phyloP scores from a whole-genome alignment of 1,284 basidiomycete genomes.

The Leccinum pseudoinsigne region DNA sequence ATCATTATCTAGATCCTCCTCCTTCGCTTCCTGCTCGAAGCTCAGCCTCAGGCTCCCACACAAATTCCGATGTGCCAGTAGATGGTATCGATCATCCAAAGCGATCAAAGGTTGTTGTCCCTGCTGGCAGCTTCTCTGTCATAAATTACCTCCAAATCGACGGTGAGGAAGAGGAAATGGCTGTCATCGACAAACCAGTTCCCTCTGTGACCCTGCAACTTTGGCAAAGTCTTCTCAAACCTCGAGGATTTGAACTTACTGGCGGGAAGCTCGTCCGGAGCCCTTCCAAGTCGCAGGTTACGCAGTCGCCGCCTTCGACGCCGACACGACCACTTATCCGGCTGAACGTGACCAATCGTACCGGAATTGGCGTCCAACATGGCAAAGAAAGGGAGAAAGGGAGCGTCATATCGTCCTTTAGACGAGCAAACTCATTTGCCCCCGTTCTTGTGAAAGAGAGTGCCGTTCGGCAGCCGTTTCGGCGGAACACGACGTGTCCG shows the following conservation, averaged over 20 bases:
- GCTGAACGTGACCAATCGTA: background rate
- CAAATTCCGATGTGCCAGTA: conserved; percentile 11
- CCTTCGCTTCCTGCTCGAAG: conserved; percentile 16
- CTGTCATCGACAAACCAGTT: conserved; percentile 51
- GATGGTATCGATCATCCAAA: conserved; percentile 7
- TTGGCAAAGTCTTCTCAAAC: conserved; percentile 64
- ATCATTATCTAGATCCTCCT: conserved; percentile 19
- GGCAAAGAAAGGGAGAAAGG: conserved; percentile 24
- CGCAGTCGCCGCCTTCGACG: conserved; percentile 15
- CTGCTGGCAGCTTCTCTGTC: conserved; percentile 26
- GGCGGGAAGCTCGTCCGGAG: conserved; percentile 55
- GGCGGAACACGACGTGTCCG: conserved; percentile 37
- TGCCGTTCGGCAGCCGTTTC: conserved; percentile 49
- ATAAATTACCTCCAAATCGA: conserved; percentile 22
- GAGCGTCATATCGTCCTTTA: conserved; percentile 56
- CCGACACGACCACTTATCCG: conserved; percentile 14
- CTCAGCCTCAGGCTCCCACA: conserved; percentile 19
- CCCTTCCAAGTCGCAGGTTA: conserved; percentile 21
- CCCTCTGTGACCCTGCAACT: conserved; percentile 61
- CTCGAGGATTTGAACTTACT: conserved; percentile 60
- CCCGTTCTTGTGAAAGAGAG: conserved; percentile 32
- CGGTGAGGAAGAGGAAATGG: conserved; percentile 45
- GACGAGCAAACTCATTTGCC: conserved; percentile 58
- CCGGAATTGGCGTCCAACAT: conserved; percentile 2
- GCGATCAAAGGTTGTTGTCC: conserved; percentile 7